Evolutionary conservation across 2,329 filamentous ascomycete species (phyloP), one percentile per base, ranked within the genome.

Genomic region (Venturia pyrina): DNA sequence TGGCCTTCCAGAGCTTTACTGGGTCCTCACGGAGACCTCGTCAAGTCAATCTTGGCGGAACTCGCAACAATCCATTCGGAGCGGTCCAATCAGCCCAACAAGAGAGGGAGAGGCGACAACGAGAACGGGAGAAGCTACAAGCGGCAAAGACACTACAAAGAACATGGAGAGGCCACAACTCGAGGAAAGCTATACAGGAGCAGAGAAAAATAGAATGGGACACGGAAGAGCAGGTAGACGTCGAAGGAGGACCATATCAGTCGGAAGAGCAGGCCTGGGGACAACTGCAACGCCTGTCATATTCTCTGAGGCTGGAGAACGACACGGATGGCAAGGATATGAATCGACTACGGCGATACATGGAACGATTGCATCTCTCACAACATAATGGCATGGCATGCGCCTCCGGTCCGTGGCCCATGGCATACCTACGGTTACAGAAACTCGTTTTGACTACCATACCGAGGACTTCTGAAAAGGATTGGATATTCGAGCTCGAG

Each of bases 41-140:
- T 70, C 93, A 97, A 75, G 91, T 98, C 74, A 97, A 98, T 78
- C 87, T 99, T 68, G 95, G 91, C 70, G 95, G 92, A 68, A 89
- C 93, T 71, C 86, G 85, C 69, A 81, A 82, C 63, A 96, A 96
- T 73, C 91, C 92, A 3, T 96, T 95, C 63, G 76, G 77, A 67
- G 57, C 41, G 5, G 57, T 60, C 10, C 90, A 91, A 71, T 88
- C 89, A 72, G 93, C 93, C 37, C 91, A 97, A 73, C 90, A 92
- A 70, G 92, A 97, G 71, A 87, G 95, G 40, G 81, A 88, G 69
- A 84, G 87, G 70, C 85, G 95, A 70, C 91, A 96, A 71, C 86
- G 86, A 63, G 92, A 98, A 72, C 84, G 93, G 70, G 87, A 91
- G 62, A 86, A 87, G 67, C 77, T 93, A 62, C 89, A 87, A 72